These are phyloP conservation scores for Talaromyces proteolyticus DNA, from an alignment of 495 filamentous ascomycete species.

Conservation along the genomic window DNA sequence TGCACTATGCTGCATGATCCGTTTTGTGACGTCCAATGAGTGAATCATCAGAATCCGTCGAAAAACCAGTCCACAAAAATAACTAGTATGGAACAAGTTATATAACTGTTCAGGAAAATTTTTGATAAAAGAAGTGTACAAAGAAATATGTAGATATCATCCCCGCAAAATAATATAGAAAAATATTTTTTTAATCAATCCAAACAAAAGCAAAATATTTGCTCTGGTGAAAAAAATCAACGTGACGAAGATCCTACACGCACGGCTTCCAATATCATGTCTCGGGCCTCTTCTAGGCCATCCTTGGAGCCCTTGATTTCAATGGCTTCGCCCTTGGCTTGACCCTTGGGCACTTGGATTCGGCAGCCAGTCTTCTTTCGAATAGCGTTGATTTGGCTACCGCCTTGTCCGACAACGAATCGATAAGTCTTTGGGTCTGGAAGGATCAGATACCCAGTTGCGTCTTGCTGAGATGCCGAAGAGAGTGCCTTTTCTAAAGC, in stretches of 20 bases:
- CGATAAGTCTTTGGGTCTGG: constrained; percentile 87
- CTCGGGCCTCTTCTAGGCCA: constrained; percentile 80
- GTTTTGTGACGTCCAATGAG: too few species aligned
- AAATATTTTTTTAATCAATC: too few species aligned
- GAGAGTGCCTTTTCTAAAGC: constrained; percentile 64
- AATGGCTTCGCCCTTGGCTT: constrained; percentile 75
- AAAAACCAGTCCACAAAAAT: too few species aligned
- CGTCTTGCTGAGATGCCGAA: constrained; percentile 62
- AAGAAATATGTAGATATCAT: too few species aligned
- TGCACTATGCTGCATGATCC: too few species aligned
- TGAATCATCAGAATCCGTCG: too few species aligned
- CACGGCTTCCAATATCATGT: constrained; percentile 81
- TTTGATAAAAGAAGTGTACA: too few species aligned
- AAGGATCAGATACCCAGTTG: constrained; percentile 79
- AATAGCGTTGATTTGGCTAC: constrained; percentile 86
- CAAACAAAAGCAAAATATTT: too few species aligned
- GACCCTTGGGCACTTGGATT: constrained; percentile 83
- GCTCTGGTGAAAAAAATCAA: too few species aligned
- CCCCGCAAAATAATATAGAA: too few species aligned
- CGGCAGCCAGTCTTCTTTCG: constrained; percentile 86
- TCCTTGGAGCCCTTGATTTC: constrained; percentile 75
- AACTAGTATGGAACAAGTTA: too few species aligned
- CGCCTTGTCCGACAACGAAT: constrained; percentile 82
- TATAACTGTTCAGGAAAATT: too few species aligned
- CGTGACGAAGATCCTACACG: constrained; percentile 34